Evolutionary conservation across 2,329 filamentous ascomycete genomes (phyloP), one percentile per base, ranked within the genome.

Genomic region (Colletotrichum sp.): DNA sequence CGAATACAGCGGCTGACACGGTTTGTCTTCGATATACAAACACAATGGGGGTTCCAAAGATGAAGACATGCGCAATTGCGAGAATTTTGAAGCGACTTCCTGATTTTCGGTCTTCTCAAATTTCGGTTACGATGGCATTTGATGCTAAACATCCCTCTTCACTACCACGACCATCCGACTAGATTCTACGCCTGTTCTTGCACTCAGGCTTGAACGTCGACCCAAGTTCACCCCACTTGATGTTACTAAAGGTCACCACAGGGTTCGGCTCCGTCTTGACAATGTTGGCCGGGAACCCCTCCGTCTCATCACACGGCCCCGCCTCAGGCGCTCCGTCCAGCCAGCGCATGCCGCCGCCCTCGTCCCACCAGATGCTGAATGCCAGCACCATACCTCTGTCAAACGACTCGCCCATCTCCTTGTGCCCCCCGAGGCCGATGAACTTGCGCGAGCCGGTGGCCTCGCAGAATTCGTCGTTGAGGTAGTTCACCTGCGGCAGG

Each of bases 151-250:
- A 26, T 8, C 6, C 26, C 28, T 18, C 2, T 64, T 64, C 64
- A 26, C 12, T 10, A 6, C 15, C 4, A 59, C 9, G 5, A 9
- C 34, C 16, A 9, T 6, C 9, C 16, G 7, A 49, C 49, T 66
- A 77, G 32, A 60, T 64, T 18, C 57, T 69, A 1, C 44, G 70
- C 59, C 68, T 75, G n/a, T 59, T 74, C 68, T 74, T 70, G 44
- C 73, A 80, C 64, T 77, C 30, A 2, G 76, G 57, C 74, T 78
- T 71, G 67, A 85, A 90, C 1, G 89, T 92, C 21, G 89, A 90
- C 6, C 88, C 90, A 79, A 93, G 89, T 78, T 92, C 90, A n/a
- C 91, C 91, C 87, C 90, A 91, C 79, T 87, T 88, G 78, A 93
- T 89, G 79, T 92, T 88, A 76, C 87, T 89, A 79, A 91, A 92